These are phyloP conservation scores for Cucurbita maxima DNA, from an alignment of 306 rosid species.

Conservation along the genomic window DNA sequence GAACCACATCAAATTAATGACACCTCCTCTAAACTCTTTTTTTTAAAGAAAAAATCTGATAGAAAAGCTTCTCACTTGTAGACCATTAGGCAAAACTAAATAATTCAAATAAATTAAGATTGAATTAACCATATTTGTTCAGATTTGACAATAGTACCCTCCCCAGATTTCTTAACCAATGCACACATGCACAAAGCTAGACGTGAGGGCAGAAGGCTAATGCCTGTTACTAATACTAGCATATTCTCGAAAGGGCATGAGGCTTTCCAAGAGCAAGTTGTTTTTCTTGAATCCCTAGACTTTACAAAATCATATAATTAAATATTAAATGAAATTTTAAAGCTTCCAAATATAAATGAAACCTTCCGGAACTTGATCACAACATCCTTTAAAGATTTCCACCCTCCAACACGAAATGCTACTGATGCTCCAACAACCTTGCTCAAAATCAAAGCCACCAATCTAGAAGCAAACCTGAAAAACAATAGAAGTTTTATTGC, in stretches of 20 bases:
- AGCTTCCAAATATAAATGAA: background rate
- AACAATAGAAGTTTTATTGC: background rate
- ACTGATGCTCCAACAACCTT: slow-evolving; percentile 75
- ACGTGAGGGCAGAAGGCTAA: background rate
- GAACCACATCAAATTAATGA: background rate
- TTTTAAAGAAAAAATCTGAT: background rate
- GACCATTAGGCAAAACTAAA: background rate
- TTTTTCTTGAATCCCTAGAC: background rate
- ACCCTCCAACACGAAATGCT: slow-evolving; percentile 80
- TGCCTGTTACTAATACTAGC: background rate
- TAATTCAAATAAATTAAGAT: background rate
- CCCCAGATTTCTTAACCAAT: background rate
- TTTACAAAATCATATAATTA: background rate
- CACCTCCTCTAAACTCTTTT: background rate
- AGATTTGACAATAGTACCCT: background rate
- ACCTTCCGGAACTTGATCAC: slow-evolving; percentile 91
- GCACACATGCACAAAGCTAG: background rate
- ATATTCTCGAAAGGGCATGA: background rate
- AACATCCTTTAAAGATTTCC: slow-evolving; percentile 82
- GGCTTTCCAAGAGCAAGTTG: background rate
- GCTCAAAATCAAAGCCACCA: slow-evolving; percentile 87
- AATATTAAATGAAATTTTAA: background rate
- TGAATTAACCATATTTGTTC: background rate
- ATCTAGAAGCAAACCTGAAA: slow-evolving; percentile 72
- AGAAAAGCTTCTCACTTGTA: background rate